Evolutionary conservation across 2,329 filamentous ascomycete species (phyloP), one percentile per base, ranked within the genome.

Genomic region (Diplocarpon mali): DNA sequence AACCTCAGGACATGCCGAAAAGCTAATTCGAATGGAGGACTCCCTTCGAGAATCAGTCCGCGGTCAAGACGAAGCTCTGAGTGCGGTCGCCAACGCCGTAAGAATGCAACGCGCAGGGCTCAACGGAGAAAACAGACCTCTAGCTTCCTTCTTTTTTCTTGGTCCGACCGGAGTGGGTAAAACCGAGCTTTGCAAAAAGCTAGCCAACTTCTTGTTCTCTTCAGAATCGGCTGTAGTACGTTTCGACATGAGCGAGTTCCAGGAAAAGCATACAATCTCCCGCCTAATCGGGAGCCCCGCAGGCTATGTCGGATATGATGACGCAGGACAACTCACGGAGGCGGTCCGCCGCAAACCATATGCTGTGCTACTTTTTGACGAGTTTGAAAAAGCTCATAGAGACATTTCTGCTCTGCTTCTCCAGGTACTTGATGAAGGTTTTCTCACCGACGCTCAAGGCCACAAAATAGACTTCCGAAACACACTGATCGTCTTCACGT

Each of bases 191-290:
- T 95, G 89, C 72, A 96, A 96, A 71, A 90, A 93, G 62, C 81
- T 98, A 56, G 92, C 92, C 1, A 76, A 75, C 46, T 96, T 95
- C 68, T 71, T 98, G 31, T 98, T 96, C 67, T 92, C 85, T 0
- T 95, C 87, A 1, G 86, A 95, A 57, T 79, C 80, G 24, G 90
- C 92, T 2, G 87, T 98, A 20, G 78, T 95, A 29, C 77, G 92
- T 29, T 96, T 96, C 64, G 92, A 96, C 64, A 96, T 96, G 92
- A 86, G 80, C 57, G 92, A 98, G 61, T 96, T 95, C 63, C 88
- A 94, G 61, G 92, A 96, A 62, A 95, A 94, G 64, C 90, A 96
- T 61, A 96, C 92, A 3, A 85, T 96, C 45, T 94, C 86, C 24
- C 77, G 90, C 14, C 75, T 96, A 28, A 95, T 96, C 53, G 92